A percentile compares a stretch with the other conserved stretches of the same genome.
Evolutionary conservation across 495 filamentous ascomycete genomes (phyloP).

Genomic region (Tetracladium marchalianum): DNA sequence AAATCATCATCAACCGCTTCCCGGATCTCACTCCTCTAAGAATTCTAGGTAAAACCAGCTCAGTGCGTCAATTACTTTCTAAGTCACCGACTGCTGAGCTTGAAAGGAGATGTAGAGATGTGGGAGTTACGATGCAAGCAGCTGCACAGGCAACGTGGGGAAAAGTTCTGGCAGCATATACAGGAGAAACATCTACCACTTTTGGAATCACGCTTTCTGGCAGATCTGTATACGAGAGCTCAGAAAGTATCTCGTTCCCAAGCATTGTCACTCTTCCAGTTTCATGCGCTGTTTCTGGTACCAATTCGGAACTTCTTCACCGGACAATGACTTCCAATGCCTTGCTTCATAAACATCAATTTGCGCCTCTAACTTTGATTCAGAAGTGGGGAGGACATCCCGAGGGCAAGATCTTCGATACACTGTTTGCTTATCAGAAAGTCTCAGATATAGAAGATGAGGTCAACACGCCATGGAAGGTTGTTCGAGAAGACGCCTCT

Average conservation of each 20-base stretch:
- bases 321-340: conserved; percentile 53
- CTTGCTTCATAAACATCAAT: conserved; percentile 53
- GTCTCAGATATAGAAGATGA: conserved; percentile 15
- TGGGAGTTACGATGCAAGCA: conserved; percentile 59
- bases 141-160: conserved; percentile 69
- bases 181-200: conserved; percentile 54
- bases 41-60: conserved; percentile 24
- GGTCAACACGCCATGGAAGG: conserved; percentile 27
- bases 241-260: conserved; percentile 51
- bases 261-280: conserved; percentile 68
- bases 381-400: conserved; percentile 53
- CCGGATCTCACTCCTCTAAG: conserved; percentile 58
- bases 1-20: conserved; percentile 49
- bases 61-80: conserved; percentile 31
- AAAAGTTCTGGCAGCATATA: conserved; percentile 57
- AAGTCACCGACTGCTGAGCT: conserved; percentile 29
- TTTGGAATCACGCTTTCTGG: conserved; percentile 72
- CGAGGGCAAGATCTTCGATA: conserved; percentile 60
- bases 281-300: conserved; percentile 33
- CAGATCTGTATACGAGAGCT: conserved; percentile 38
- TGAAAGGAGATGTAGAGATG: conserved; percentile 37
- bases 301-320: conserved; percentile 43
- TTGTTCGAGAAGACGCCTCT: conserved; percentile 42
- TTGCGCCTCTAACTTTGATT: conserved; percentile 54
- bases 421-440: conserved; percentile 72